These are phyloP conservation scores for Calonectria honghensis DNA, from an alignment of 2,329 filamentous ascomycete species.

Conservation along the genomic window DNA sequence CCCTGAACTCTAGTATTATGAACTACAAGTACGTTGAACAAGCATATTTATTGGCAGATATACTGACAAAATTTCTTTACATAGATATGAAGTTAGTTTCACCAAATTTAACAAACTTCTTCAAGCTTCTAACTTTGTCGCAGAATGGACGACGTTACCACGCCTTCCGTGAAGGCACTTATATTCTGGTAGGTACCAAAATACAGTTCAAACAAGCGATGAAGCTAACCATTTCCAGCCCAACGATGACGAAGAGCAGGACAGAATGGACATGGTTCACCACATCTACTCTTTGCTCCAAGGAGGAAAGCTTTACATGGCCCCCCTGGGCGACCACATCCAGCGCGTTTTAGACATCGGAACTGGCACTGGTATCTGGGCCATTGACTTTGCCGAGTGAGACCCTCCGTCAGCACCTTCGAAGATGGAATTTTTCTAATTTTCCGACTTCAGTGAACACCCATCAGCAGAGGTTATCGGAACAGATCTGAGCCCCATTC, in stretches of 20 bases:
- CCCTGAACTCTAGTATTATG: slow-evolving; percentile 39
- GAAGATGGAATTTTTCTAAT: background rate
- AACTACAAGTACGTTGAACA: slow-evolving; percentile 37
- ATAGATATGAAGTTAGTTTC: slow-evolving; percentile 40
- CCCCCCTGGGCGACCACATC: slow-evolving; percentile 30
- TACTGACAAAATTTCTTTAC: background rate
- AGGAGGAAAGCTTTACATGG: slow-evolving; percentile 30
- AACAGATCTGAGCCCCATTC: slow-evolving; percentile 41
- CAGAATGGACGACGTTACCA: slow-evolving; percentile 42
- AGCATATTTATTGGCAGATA: background rate
- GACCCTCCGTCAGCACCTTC: background rate
- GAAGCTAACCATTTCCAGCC: slow-evolving; percentile 20
- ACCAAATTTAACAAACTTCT: no score
- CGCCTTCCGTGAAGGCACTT: slow-evolving; percentile 38
- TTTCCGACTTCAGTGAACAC: slow-evolving; percentile 24
- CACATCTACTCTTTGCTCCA: slow-evolving; percentile 35
- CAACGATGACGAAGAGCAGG: slow-evolving; percentile 39
- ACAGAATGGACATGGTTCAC: slow-evolving; percentile 38
- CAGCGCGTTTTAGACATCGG: slow-evolving; percentile 39
- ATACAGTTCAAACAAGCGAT: background rate
- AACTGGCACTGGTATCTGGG: slow-evolving; percentile 40
- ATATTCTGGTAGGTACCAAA: slow-evolving; percentile 21
- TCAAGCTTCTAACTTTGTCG: background rate
- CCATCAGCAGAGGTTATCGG: slow-evolving; percentile 39
- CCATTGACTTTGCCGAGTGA: slow-evolving; percentile 42